A percentile compares a stretch with the other conserved stretches of the same genome.
These are phyloP conservation scores for Amanita pallidorosea DNA, from an alignment of 768 basidiomycete species.

Conservation along the genomic window DNA sequence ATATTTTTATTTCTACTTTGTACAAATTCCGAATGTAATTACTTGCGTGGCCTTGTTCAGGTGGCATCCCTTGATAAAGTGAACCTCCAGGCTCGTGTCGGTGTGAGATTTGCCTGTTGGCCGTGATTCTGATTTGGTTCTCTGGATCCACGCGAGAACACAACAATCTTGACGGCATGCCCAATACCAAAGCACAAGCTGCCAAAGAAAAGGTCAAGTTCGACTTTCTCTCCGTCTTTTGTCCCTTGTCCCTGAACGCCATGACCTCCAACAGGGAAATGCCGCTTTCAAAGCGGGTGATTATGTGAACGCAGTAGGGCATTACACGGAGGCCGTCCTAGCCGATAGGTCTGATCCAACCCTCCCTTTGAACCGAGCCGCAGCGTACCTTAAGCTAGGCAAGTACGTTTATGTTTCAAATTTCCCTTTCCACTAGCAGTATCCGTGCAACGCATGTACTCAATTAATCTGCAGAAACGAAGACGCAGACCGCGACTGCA, in stretches of 20 bases:
- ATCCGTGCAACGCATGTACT: background rate
- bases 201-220: slow-evolving; percentile 27
- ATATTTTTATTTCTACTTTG: too few relatives aligned
- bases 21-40: too few relatives aligned
- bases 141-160: too few relatives aligned
- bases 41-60: too few relatives aligned
- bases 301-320: slow-evolving; percentile 70
- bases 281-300: slow-evolving; percentile 74
- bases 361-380: slow-evolving; percentile 79
- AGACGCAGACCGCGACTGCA: slow-evolving; percentile 79
- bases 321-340: slow-evolving; percentile 75
- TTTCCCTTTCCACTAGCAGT: too few relatives aligned
- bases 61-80: too few relatives aligned
- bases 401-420: slow-evolving; percentile 54
- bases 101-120: too few relatives aligned
- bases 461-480: slow-evolving; percentile 36
- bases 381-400: slow-evolving; percentile 88
- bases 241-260: background rate
- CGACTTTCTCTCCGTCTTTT: background rate
- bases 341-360: slow-evolving; percentile 64
- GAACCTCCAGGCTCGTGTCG: too few relatives aligned
- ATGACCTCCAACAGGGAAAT: slow-evolving; percentile 56
- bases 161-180: background rate
- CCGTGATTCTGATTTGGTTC: too few relatives aligned
- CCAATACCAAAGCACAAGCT: slow-evolving; percentile 18